phyloP scores from a whole-genome alignment of 176 grass and related monocot species.

The Areca catechu region DNA sequence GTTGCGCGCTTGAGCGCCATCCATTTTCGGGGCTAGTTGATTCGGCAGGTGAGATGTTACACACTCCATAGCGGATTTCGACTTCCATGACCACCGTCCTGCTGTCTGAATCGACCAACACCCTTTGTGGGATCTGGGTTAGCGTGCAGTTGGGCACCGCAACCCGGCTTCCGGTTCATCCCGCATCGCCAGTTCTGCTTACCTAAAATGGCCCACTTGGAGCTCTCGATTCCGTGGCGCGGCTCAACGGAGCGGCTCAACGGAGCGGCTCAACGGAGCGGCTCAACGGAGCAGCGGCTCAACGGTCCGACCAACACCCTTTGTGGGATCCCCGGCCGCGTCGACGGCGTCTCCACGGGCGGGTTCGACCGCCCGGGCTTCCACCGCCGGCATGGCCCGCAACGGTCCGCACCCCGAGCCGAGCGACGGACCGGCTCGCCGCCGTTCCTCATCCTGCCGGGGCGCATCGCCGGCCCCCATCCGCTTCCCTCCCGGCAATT shows the following conservation, averaged over 20 bases:
- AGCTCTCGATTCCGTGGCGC: constrained; percentile 37
- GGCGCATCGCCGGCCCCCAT: constrained; percentile 51
- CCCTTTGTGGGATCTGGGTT: no score
- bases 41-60: constrained; percentile 29
- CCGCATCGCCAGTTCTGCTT: constrained; percentile 68
- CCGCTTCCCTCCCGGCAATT: constrained; percentile 70
- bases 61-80: background rate
- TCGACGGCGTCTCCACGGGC: no score
- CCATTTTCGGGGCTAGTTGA: constrained; percentile 35
- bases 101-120: no score
- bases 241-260: constrained; percentile 10
- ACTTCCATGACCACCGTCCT: constrained; percentile 24
- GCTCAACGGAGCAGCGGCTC: no score
- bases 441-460: constrained; percentile 19
- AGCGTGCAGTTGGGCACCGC: constrained; percentile 45
- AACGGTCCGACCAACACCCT: no score
- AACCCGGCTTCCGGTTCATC: constrained; percentile 60
- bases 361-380: no score
- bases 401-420: no score
- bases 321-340: no score
- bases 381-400: no score
- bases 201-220: constrained; percentile 70
- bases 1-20: constrained; percentile 29
- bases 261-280: no score
- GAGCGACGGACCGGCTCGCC: no score